Evolutionary conservation across 1,139 yeast species (phyloP).

Genomic region (Suhomyces coccinellae): DNA sequence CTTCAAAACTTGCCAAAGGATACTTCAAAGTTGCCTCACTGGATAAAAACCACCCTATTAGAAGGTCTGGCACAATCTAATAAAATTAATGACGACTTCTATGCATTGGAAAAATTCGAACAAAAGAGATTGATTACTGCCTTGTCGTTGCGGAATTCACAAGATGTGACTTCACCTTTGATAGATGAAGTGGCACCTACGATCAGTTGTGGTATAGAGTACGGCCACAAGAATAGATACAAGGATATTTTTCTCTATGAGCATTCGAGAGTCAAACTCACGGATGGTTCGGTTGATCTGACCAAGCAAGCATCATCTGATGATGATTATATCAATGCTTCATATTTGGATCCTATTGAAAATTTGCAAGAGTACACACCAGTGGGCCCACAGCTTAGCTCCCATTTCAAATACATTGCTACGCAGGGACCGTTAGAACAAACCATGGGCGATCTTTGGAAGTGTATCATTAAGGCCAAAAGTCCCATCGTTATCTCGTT

Average conservation of each 20-base stretch:
- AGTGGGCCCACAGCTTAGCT: conserved; percentile 10
- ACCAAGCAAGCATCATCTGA: conserved; percentile 9
- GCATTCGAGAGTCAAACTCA: conserved; percentile 66
- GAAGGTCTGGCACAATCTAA: conserved; percentile 23
- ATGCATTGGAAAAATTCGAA: conserved; percentile 31
- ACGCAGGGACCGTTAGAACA: conserved; percentile 83
- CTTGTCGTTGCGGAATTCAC: conserved; percentile 20
- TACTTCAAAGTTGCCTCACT: conserved; percentile 27
- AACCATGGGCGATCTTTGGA: conserved; percentile 82
- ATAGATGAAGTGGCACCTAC: conserved; percentile 22
- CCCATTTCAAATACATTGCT: conserved; percentile 58
- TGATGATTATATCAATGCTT: conserved; percentile 37
- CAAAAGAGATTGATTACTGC: conserved; percentile 35
- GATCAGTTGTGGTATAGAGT: conserved; percentile 62
- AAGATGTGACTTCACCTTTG: conserved; percentile 9
- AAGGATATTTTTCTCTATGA: conserved; percentile 82
- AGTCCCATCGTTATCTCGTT: conserved; percentile 47
- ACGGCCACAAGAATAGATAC: conserved; percentile 75
- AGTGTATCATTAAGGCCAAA: conserved; percentile 52
- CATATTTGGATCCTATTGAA: conserved; percentile 25
- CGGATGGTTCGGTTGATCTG: conserved; percentile 13
- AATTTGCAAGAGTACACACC: conserved; percentile 16
- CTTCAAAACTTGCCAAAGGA: conserved; percentile 18
- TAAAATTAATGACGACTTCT: conserved; percentile 30
- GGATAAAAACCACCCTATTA: conserved; percentile 32